Evolutionary conservation across 2,329 filamentous ascomycete species (phyloP), one percentile per base, ranked within the genome.

Genomic region (Aureobasidium sp.): DNA sequence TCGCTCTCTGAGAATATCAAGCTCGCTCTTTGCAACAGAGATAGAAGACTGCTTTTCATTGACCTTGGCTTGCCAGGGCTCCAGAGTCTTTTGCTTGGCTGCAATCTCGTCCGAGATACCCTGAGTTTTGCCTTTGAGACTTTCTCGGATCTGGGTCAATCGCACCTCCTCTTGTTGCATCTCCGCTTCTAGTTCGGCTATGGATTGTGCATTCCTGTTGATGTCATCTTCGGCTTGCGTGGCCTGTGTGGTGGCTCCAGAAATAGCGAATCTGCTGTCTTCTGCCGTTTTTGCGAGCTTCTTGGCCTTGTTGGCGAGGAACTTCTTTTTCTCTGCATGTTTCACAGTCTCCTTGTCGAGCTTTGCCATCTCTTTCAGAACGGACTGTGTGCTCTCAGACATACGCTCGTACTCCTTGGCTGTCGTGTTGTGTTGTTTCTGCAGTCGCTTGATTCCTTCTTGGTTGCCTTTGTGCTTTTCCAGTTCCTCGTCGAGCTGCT

Each of bases 291-390:
- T 97, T 66, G 97, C 90, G 15, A 96, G 81, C 76, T 99, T 99
- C 78, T 94, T 96, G 68, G 89, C 87, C 77, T 99, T 99, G 69
- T 87, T 87, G 2, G 83, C 79, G 65, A 99, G 76, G 73, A 97
- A 97, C 72, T 99, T 99, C 72, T 88, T 87, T 79, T 97, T 97
- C 74, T 99, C 95, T 65, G 97, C 93, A 66, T 95, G 92, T 70
- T 99, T 99, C 74, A 99, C 94, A 23, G 87, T 86, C 70, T 97
- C 94, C 71, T 97, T 96, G 70, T 99, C 95, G 64, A 95, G 91
- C 70, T 92, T 93, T 46, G 90, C 86, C 75, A 94, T 86, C 70
- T 97, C 90, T 71, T 96, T 96, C 63, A 87, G 77, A 58, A 96
- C 79, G 27, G 78, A 80, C 66, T 96, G 89, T 0, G 87, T 86